A percentile compares a stretch with the other conserved stretches of the same genome.
phyloP scores from a whole-genome alignment of 2,329 filamentous ascomycete species.

The Penicillium sp. region DNA sequence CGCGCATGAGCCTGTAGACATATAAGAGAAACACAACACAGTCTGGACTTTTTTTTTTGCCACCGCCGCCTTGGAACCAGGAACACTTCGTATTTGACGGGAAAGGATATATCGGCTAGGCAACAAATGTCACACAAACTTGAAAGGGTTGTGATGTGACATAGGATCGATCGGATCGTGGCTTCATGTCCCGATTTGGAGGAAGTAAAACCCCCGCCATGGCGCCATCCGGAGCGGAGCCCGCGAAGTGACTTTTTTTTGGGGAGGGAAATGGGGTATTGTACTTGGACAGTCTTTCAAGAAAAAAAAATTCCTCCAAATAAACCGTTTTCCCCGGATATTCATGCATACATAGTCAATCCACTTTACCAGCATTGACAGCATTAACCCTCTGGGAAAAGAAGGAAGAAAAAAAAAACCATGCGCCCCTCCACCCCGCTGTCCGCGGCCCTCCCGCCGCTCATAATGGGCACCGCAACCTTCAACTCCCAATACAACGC shows the following conservation, averaged over 20 bases:
- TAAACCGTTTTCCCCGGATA: not conserved
- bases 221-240: conserved; percentile 28
- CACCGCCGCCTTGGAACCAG: conserved; percentile 14
- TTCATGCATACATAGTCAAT: not conserved
- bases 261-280: not conserved
- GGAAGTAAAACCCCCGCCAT: conserved; percentile 19
- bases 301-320: not conserved
- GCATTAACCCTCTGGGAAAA: not conserved
- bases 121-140: not conserved
- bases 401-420: not conserved
- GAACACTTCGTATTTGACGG: not conserved
- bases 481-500: conserved; percentile 52
- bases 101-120: not conserved
- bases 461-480: conserved; percentile 52
- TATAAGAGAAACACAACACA: not conserved
- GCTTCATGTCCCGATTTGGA: conserved; percentile 5
- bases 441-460: conserved; percentile 45
- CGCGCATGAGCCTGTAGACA: not conserved
- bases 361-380: not conserved
- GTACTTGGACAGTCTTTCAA: not conserved
- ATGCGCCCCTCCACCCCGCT: conserved; percentile 38
- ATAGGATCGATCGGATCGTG: not conserved
- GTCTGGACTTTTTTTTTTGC: conserved; percentile 16
- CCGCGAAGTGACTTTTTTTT: conserved; percentile 9
- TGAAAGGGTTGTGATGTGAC: not conserved